phyloP scores from a whole-genome alignment of 2,329 filamentous ascomycete genomes.

The Trichophyton rubrum region DNA sequence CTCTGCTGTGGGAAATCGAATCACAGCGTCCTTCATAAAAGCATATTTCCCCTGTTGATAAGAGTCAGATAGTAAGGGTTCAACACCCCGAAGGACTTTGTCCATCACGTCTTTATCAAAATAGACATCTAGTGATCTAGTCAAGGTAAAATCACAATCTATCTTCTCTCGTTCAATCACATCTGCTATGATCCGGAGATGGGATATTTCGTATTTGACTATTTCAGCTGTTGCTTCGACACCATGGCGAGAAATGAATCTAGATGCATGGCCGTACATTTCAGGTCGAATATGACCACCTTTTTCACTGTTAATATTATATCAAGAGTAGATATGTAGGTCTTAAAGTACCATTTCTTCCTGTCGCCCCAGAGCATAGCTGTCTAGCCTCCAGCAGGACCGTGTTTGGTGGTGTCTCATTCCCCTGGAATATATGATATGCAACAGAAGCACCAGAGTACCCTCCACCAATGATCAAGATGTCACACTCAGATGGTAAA shows the following conservation, averaged over 20 bases:
- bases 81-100: slow-evolving; percentile 20
- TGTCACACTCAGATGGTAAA: slow-evolving; percentile 32
- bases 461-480: slow-evolving; percentile 39
- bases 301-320: slow-evolving; percentile 6
- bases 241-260: slow-evolving; percentile 23
- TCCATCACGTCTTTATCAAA: slow-evolving; percentile 23
- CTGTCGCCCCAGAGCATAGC: slow-evolving; percentile 35
- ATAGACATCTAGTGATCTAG: slow-evolving; percentile 29
- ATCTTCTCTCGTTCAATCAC: slow-evolving; percentile 31
- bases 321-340: too few relatives aligned
- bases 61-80: slow-evolving; percentile 17
- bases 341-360: slow-evolving; percentile 28
- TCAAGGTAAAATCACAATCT: slow-evolving; percentile 33
- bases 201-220: slow-evolving; percentile 29
- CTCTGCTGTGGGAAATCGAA: neutral
- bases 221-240: slow-evolving; percentile 27
- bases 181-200: slow-evolving; percentile 29
- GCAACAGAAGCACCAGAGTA: slow-evolving; percentile 35
- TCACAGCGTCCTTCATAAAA: slow-evolving; percentile 18
- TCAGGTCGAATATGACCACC: slow-evolving; percentile 34
- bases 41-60: slow-evolving; percentile 20
- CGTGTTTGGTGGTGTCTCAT: slow-evolving; percentile 20
- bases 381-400: slow-evolving; percentile 31
- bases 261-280: slow-evolving; percentile 27
- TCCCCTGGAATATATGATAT: slow-evolving; percentile 30